Evolutionary conservation across 2,329 filamentous ascomycete species (phyloP), one percentile per base, ranked within the genome.

Genomic region (Orbilia ellipsospora): DNA sequence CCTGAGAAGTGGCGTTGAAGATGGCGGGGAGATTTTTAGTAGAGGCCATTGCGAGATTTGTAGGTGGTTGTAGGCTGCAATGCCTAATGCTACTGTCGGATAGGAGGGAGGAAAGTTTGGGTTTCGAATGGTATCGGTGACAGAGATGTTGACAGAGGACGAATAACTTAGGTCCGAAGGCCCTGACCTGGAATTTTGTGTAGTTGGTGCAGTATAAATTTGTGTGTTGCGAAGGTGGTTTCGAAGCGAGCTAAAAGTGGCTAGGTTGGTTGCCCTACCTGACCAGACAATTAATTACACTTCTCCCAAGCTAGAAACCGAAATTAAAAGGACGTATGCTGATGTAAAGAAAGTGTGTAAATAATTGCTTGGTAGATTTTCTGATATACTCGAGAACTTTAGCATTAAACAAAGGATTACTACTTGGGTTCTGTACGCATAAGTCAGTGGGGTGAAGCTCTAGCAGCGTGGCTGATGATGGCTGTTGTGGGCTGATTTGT

Each of bases 1-100:
- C 95, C 88, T 96, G 90, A 84, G 90, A 90, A 83, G 95, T 98
- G 83, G 95, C 92, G 89, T 97, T 95, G 91, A 99, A 97, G 83
- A 91, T 88, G 80, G 94, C 88, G 84, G 95, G 95, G 81, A 97
- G 91, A 88, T 97, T 96, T 83, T 90, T 88, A 85, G 94, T 92
- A 42, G 69, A 67, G 18, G 69, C 69, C 69, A 73, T 73, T 15
- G 36, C 64, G 55, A 61, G 15, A 15, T 20, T 56, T 2, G 42
- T 28, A 40, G 13, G 31, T 66, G 13, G 20, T 4, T 31, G 5
- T 23, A 44, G 15, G 57, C 12, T 61, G 4, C 12, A 16, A 23
- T 20, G 36, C 20, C 26, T 44, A 40, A 54, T 70, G 31, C 16
- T 13, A 23, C 5, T 15, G 51, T 16, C 48, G 62, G 31, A 36